These are phyloP conservation scores for Lophiotrema nucula DNA, from an alignment of 495 filamentous ascomycete genomes.

Conservation along the genomic window DNA sequence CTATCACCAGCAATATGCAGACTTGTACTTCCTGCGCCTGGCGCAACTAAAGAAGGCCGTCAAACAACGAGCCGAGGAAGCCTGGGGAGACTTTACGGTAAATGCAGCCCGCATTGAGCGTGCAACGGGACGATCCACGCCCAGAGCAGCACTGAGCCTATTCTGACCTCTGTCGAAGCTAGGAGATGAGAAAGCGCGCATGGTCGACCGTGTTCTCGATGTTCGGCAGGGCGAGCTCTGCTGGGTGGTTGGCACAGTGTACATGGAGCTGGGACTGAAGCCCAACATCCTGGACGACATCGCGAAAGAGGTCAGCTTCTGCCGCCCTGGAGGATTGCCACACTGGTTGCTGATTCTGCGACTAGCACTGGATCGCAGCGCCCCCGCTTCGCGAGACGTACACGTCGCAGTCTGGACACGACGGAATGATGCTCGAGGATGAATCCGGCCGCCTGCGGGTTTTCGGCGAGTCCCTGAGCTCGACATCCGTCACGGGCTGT, in stretches of 20 bases:
- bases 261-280: constrained; percentile 96
- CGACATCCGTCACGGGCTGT: constrained; percentile 80
- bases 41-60: constrained; percentile 82
- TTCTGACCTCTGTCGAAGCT: too few species aligned
- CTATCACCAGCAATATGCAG: constrained; percentile 93
- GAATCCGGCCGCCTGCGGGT: constrained; percentile 90
- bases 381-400: constrained; percentile 82
- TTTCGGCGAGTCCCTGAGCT: constrained; percentile 62
- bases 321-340: not conserved
- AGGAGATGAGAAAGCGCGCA: constrained; percentile 69
- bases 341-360: constrained; percentile 1
- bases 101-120: constrained; percentile 31
- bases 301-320: constrained; percentile 68
- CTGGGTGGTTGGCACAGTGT: constrained; percentile 92
- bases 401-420: constrained; percentile 52
- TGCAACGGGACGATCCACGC: too few species aligned
- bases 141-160: too few species aligned
- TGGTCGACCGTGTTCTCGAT: constrained; percentile 84
- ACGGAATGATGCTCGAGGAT: constrained; percentile 87
- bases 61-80: constrained; percentile 66
- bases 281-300: constrained; percentile 96
- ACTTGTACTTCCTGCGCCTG: constrained; percentile 94
- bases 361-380: constrained; percentile 77
- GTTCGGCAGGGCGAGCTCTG: constrained; percentile 94
- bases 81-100: constrained; percentile 73